Evolutionary conservation across 257 asterid genomes (phyloP), one percentile per base, ranked within the genome.

Genomic region (Scutellaria galericulata): DNA sequence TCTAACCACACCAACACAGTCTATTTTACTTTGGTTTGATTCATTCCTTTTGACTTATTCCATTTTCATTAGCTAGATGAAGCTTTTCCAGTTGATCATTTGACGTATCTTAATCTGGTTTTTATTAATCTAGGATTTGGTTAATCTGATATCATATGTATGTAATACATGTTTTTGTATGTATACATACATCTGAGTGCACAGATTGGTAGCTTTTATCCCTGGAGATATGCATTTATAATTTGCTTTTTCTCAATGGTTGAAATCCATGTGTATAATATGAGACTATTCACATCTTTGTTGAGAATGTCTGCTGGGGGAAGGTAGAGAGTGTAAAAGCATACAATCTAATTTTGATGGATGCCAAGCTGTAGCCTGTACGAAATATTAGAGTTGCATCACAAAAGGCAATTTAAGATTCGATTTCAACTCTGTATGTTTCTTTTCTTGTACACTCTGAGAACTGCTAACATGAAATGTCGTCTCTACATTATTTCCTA

Each of bases 1-100:
- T 35, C 64, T 56, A 66, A 61, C 41, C 71, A 9, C 42, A 52
- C 57, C 57, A 44, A 57, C 35, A 66, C 45, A 18, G 77, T 61
- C 31, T 54, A 24, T 41, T 46, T 24, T 57, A 40, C 15, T 11
- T 41, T 9, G 41, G 35, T n/a, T 61, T 20, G 58, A 41, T 42
- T 60, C 37, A 31, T 31, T 51, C 56, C 45, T 4, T 18, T 18
- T 39, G 3, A 39, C 61, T 44, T 35, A 35, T 35, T 37, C 56
- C 18, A 27, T 74, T 27, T 57, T 9, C 35, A 22, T 53, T 7
- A 20, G 66, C 40, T 71, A 37, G 47, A 3, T 44, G 15, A 40
- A 31, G 55, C 37, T 31, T 42, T 37, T 70, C 31, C 11, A 6
- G 45, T 70, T 62, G 54, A 69, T 69, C 68, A 14, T 27, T 42